Percentiles rank a stretch among this genome's conserved stretches.
Evolutionary conservation across 2,329 filamentous ascomycete genomes (phyloP).

Genomic region (Colletotrichum salicis): DNA sequence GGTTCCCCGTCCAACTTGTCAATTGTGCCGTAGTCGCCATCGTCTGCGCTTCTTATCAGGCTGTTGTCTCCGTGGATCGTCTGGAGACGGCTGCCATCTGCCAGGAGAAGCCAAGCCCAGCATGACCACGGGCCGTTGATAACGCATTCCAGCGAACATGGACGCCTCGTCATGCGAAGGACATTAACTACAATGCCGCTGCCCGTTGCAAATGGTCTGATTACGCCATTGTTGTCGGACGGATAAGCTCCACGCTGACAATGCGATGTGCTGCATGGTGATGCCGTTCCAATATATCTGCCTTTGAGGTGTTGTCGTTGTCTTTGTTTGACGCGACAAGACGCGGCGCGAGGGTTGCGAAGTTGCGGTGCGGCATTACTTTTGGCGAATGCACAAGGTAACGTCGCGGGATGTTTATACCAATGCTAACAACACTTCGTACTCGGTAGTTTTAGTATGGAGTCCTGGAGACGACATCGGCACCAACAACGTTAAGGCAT

Average conservation of each 20-base stretch:
- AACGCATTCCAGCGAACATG: constrained; percentile 22
- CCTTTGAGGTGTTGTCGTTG: neutral
- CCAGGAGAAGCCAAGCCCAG: constrained; percentile 16
- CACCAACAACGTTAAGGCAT: neutral
- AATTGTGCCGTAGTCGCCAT: neutral
- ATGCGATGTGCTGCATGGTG: constrained; percentile 23
- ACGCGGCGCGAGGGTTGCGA: neutral
- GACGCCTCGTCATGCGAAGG: constrained; percentile 26
- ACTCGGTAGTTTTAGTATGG: neutral
- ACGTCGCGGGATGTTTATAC: neutral
- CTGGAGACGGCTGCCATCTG: constrained; percentile 1
- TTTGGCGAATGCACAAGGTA: neutral
- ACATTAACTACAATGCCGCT: constrained; percentile 31
- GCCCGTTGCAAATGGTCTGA: constrained; percentile 23
- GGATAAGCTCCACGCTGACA: constrained; percentile 20
- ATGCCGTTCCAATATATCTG: constrained; percentile 19
- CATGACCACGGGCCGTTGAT: constrained; percentile 29
- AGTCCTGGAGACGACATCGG: neutral
- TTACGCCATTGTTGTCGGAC: constrained; percentile 15
- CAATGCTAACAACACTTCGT: neutral
- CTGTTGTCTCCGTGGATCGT: constrained; percentile 23
- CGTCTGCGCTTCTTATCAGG: neutral
- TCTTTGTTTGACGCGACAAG: neutral
- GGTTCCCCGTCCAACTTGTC: constrained; percentile 15
- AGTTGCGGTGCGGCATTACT: constrained; percentile 16